Evolutionary conservation across 768 basidiomycete genomes (phyloP).

Genomic region (Tricholoma bakamatsutake): DNA sequence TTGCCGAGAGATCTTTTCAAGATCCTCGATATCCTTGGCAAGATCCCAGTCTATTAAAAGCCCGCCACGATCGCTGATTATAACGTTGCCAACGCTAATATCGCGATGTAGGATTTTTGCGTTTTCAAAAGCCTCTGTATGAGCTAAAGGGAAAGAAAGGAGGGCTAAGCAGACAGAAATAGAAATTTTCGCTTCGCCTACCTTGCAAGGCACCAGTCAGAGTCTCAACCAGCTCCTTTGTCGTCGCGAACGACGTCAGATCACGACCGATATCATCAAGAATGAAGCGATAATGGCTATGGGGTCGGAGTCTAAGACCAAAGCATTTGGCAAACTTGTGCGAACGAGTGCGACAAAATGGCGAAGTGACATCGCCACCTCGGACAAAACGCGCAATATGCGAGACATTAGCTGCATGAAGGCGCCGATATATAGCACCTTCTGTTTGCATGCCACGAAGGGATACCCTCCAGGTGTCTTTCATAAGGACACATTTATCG

Average conservation of each 20-base stretch:
- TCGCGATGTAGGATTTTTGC: conserved; percentile 8
- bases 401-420: background rate
- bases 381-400: background rate
- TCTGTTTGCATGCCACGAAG: background rate
- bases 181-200: background rate
- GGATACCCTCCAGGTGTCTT: background rate
- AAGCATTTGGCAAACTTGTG: background rate
- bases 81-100: conserved; percentile 6
- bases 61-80: background rate
- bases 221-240: background rate
- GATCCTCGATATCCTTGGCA: background rate
- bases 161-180: background rate
- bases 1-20: background rate
- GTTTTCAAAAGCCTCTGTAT: conserved; percentile 1
- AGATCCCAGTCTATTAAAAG: background rate
- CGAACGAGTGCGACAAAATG: background rate
- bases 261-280: background rate
- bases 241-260: background rate
- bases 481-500: background rate
- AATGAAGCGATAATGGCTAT: background rate
- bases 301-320: background rate
- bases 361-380: background rate
- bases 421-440: background rate
- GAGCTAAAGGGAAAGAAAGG: background rate
- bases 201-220: background rate